phyloP scores from a whole-genome alignment of 805 yeast species.

The Metschnikowia matae region DNA sequence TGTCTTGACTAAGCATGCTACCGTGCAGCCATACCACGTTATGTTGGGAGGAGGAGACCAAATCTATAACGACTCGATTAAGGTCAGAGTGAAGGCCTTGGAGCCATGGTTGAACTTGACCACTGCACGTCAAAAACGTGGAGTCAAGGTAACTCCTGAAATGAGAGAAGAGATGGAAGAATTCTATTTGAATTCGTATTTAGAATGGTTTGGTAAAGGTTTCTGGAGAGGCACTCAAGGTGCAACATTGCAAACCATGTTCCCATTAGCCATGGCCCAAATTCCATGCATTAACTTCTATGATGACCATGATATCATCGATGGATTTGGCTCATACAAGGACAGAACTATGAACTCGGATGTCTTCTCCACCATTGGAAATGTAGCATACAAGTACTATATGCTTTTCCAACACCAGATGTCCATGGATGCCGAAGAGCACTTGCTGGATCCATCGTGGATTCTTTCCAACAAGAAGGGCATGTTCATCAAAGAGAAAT shows the following conservation, averaged over 20 bases:
- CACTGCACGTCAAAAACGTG: constrained; percentile 42
- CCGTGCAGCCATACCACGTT: constrained; percentile 65
- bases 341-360: constrained; percentile 70
- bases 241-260: constrained; percentile 58
- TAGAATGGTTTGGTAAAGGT: constrained; percentile 89
- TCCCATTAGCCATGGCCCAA: constrained; percentile 71
- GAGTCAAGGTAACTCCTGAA: constrained; percentile 40
- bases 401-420: constrained; percentile 89
- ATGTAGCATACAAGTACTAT: constrained; percentile 77
- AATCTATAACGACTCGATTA: constrained; percentile 81
- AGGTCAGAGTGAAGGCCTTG: constrained; percentile 50
- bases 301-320: constrained; percentile 96
- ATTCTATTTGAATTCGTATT: constrained; percentile 70
- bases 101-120: constrained; percentile 60
- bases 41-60: constrained; percentile 99
- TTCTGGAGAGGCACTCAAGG: constrained; percentile 73
- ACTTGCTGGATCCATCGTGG: constrained; percentile 50
- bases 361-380: constrained; percentile 69
- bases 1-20: constrained; percentile 62
- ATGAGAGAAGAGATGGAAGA: constrained; percentile 52
- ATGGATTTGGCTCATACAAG: constrained; percentile 89
- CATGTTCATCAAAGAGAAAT: constrained; percentile 61
- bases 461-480: constrained; percentile 55
- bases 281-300: constrained; percentile 84
- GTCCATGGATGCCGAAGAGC: constrained; percentile 39